Evolutionary conservation across 192 early-diverging fungal genomes (phyloP).

Genomic region (Coemansia sp.): DNA sequence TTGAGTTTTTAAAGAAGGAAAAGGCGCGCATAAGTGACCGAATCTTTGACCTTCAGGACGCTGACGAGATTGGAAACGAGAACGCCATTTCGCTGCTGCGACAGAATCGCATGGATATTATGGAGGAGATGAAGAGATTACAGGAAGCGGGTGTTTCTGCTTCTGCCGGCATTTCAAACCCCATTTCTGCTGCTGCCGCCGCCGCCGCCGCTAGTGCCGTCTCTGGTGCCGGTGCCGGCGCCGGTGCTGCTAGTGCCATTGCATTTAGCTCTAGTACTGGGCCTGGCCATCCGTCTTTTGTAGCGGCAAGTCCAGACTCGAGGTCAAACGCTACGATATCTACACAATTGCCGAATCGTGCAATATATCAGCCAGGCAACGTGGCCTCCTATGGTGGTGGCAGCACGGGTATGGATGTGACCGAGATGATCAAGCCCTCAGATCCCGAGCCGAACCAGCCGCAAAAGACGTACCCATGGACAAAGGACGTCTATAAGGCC

Average conservation of each 20-base stretch:
- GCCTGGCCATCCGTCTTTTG: background rate
- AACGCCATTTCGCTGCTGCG: conserved; percentile 39
- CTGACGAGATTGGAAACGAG: conserved; percentile 40
- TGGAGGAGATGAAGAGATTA: conserved; percentile 29
- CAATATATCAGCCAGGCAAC: too few species aligned
- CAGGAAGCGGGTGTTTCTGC: background rate
- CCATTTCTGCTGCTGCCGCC: background rate
- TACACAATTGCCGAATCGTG: too few species aligned
- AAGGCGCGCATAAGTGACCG: conserved; percentile 51
- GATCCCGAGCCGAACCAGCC: conserved; percentile 35
- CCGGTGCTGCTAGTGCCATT: too few species aligned
- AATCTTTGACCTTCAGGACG: conserved; percentile 50
- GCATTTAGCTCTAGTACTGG: too few species aligned
- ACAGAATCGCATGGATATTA: conserved; percentile 33
- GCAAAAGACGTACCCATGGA: conserved; percentile 59
- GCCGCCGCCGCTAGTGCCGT: too few species aligned
- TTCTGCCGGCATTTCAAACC: background rate
- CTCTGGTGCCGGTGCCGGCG: too few species aligned
- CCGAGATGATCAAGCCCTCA: conserved; percentile 31
- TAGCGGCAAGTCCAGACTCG: background rate
- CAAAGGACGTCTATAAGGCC: conserved; percentile 64
- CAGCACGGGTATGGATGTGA: too few species aligned
- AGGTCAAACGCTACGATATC: too few species aligned
- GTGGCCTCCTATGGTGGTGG: background rate
- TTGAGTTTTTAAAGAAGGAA: conserved; percentile 24